Evolutionary conservation across 2,329 filamentous ascomycete species (phyloP), one percentile per base, ranked within the genome.

Genomic region (Cadophora sp.): DNA sequence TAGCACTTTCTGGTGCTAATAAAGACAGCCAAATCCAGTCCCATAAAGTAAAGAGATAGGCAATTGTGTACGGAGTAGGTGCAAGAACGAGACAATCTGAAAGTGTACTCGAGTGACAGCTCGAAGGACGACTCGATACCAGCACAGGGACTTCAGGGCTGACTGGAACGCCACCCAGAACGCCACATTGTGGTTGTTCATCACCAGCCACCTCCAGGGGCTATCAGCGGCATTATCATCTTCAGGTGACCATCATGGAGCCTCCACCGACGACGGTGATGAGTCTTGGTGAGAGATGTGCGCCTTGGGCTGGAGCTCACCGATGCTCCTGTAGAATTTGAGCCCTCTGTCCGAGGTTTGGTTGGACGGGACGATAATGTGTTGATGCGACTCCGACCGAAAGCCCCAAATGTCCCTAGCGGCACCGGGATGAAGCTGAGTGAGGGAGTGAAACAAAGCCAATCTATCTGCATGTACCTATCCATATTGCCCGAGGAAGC

Each of bases 201-300:
- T 59, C 55, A 59, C 59, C 59, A 62, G 59, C 59, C 59, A 59
- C 31, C 56, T 59, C 22, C 22, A 37, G 34, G 34, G 34, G 56
- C 56, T 59, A 59, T 40, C 56, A 1, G 26, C 56, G 26, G 59
- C 59, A 48, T 62, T 48, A 14, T 19, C 14, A 50, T 50, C 26
- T 46, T 50, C 59, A 62, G 59, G 59, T 62, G 27, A 31, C 37
- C 24, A 46, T 19, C 22, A 12, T 61, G 29, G 58, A 61, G 58
- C 34, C 26, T 62, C 59, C 59, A 29, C 59, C 27, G 40, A 50
- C 43, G 40, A 62, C 27, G 24, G 19, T 48, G 40, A 61, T 48
- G 37, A 29, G 40, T 46, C 58, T 29, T 46, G 14, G 58, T 43
- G 56, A 31, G 26, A 46, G 9, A 26, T 22, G 11, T 26, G 22